Percentiles rank a stretch among this genome's conserved stretches.
Evolutionary conservation across 2,329 filamentous ascomycete species (phyloP).

Genomic region (Calonectria honghensis): DNA sequence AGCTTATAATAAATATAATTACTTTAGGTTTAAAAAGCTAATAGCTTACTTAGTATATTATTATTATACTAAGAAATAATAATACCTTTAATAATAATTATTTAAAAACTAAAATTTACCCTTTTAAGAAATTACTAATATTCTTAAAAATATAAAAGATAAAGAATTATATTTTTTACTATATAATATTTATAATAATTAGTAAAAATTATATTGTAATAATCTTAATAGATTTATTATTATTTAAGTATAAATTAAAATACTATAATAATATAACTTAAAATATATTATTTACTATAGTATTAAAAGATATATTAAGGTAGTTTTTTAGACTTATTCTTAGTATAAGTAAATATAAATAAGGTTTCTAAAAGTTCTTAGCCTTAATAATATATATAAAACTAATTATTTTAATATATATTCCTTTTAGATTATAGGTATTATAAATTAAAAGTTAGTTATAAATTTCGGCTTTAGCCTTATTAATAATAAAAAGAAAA

Average conservation of each 20-base stretch:
- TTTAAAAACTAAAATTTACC: background rate
- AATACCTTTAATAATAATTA: background rate
- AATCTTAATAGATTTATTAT: too few relatives aligned
- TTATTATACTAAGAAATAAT: background rate
- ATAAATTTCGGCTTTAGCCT: background rate
- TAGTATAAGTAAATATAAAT: background rate
- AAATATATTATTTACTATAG: background rate
- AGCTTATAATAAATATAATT: background rate
- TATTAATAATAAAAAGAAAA: background rate
- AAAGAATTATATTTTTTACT: background rate
- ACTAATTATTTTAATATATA: background rate
- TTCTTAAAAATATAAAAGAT: background rate
- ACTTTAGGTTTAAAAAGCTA: background rate
- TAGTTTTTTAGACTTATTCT: background rate
- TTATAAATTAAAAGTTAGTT: background rate
- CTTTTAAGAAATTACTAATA: background rate
- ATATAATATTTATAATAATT: background rate
- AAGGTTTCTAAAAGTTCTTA: background rate
- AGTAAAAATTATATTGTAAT: background rate
- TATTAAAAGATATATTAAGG: background rate
- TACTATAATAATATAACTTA: background rate
- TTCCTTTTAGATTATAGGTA: background rate
- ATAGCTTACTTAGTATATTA: background rate
- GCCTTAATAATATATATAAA: slow-evolving; percentile 6
- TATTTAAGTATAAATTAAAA: background rate